These are phyloP conservation scores for Saccharomyces hybrid DNA, from an alignment of 1,139 yeast genomes.

Conservation along the genomic window DNA sequence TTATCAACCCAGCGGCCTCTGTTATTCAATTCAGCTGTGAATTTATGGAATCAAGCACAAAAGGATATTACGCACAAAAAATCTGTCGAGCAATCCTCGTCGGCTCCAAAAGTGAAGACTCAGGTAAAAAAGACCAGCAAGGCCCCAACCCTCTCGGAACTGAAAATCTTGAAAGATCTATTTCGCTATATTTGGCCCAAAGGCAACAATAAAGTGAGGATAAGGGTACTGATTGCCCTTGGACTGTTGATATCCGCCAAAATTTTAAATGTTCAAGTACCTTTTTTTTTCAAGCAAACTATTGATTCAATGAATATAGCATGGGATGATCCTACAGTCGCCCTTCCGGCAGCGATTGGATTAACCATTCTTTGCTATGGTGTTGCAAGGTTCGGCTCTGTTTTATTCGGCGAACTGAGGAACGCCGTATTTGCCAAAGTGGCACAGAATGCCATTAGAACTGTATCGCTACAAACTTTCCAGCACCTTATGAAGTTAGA, in stretches of 20 bases:
- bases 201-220: conserved; percentile 57
- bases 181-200: conserved; percentile 87
- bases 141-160: conserved; percentile 41
- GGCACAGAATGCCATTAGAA: conserved; percentile 87
- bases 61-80: background rate
- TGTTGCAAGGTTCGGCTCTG: conserved; percentile 89
- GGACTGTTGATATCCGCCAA: conserved; percentile 70
- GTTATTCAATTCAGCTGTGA: background rate
- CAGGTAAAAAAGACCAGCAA: background rate
- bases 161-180: conserved; percentile 54
- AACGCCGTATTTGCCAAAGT: conserved; percentile 94
- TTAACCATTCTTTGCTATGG: conserved; percentile 84
- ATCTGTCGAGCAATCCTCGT: background rate
- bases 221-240: conserved; percentile 71
- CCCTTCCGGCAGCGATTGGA: conserved; percentile 47
- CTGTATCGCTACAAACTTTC: conserved; percentile 85
- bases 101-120: conserved; percentile 7
- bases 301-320: conserved; percentile 91
- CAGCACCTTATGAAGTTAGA: conserved; percentile 76
- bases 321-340: conserved; percentile 56
- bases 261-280: conserved; percentile 86
- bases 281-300: conserved; percentile 83
- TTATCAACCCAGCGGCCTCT: background rate
- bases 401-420: conserved; percentile 84
- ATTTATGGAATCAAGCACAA: background rate